Base-by-base conservation (phyloP, 805 yeast species). In the Blastobotrys attinorum region DNA sequence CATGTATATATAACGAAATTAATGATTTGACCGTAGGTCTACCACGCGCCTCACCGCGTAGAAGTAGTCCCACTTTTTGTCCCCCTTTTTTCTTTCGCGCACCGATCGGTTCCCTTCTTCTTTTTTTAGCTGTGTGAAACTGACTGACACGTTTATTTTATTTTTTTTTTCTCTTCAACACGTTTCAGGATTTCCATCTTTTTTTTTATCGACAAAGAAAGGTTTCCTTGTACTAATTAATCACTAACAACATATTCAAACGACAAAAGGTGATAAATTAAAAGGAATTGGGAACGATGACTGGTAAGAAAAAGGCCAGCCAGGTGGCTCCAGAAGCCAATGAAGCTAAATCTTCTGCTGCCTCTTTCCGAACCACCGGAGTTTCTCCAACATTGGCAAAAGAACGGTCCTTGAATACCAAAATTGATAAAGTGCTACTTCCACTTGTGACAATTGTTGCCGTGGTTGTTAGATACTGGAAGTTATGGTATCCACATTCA, bases 401-500 rank as follows among this genome's bases (percentile, higher is more conserved):
- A 39, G 42, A 46, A 33, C 56, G 65, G 21, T 42, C 48, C 16
- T 43, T 57, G 25, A 43, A 45, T 4, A 41, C 45, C 8, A 27
- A 17, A 11, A 21, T 33, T 15, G 58, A 54, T 40, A 36, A 47
- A 7, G 29, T 50, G 20, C 42, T 47, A 22, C 56, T 63, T 18
- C 51, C 50, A 17, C 42, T 66, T 13, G 65, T 85, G 42, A 55
- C 76, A n/a, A 52, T 71, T 1, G 52, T 79, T 31, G 74, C 95
- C 0, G 48, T 70, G 10, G 55, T 63, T 38, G 73, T 86, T 40
- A 77, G 99, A 53, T 68, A 83, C 42, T 67, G 70, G 51, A 67
- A 73, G 43, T 67, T 92, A 46, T 67, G 73, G 22, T 58, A 66
- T 49, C 99, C 99, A 32, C 65, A 78, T 55, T 77, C 89, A 22